Evolutionary conservation across 1,284 basidiomycete genomes (phyloP), one percentile per base, ranked within the genome.

Genomic region (Tranzscheliella williamsii): DNA sequence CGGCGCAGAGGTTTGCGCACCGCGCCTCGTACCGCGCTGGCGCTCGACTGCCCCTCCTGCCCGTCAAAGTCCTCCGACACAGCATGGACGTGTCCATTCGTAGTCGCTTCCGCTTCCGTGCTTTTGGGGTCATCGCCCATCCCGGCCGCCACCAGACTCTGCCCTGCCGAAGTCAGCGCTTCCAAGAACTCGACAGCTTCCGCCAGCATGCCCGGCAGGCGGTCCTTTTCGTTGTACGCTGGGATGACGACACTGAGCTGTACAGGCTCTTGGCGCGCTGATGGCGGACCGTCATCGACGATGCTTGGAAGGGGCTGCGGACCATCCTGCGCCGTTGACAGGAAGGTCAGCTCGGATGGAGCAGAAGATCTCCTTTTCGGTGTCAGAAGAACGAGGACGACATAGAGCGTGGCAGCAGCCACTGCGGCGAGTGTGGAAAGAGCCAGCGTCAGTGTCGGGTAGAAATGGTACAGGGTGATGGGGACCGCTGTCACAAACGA

Each of bases 151-250:
- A 42, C 27, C 12, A 73, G 39, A 13, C 52, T 36, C 30, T 31
- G 13, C 27, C 34, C 27, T 16, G n/a, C n/a, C 33, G 2, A 9
- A 7, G 44, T 53, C 7, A 63, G 26, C 6, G 84, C 16, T 80
- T 82, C 72, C 33, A 81, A 67, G 49, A 58, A 79, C 8, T 58
- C 56, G 40, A 93, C 79, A 6, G 90, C 85, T 20, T 86, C 84
- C 4, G 82, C 79, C 61, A 96, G 84, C 91, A 95, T 95, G 30
- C 80, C 74, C 0, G 86, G 86, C n/a, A 96, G 81, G 5, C 92
- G 84, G 13, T 83, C 79, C 8, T 84, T 84, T 79, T 95, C 92
- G 72, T 95, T 95, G 81, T 86, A 96, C 0, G 92, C 91, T 12
- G 92, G 92, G 7, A 95, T 85, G 49, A 95, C 83, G 56, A 95